These are phyloP conservation scores for Diaporthe caulivora DNA, from an alignment of 2,329 filamentous ascomycete genomes.

Conservation along the genomic window DNA sequence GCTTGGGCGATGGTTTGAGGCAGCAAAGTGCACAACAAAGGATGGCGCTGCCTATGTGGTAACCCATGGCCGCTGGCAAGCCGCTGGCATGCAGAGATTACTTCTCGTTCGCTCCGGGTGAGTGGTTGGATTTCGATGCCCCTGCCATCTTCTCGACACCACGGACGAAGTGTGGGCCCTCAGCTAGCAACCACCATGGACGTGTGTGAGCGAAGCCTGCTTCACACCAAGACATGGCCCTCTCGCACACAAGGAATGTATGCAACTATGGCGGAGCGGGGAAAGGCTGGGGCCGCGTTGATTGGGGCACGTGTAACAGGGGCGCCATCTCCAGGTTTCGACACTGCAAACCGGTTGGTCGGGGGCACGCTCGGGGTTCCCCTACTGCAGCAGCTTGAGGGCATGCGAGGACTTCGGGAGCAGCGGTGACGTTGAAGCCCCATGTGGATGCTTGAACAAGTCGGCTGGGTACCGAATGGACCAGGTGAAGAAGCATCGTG, in stretches of 20 bases:
- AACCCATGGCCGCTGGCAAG: neutral
- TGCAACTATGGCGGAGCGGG: constrained; percentile 35
- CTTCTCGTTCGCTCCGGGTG: neutral
- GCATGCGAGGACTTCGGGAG: constrained; percentile 1
- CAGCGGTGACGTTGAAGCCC: constrained; percentile 15
- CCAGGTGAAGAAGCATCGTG: constrained; percentile 28
- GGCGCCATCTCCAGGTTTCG: constrained; percentile 30
- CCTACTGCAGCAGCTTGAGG: constrained; percentile 1
- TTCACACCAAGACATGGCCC: constrained; percentile 28
- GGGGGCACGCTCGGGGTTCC: constrained; percentile 4
- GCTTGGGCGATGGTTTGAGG: neutral
- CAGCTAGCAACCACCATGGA: neutral
- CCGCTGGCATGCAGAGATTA: neutral
- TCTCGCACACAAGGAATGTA: constrained; percentile 20
- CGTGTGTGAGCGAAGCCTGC: constrained; percentile 10
- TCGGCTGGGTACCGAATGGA: neutral
- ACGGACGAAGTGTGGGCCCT: neutral
- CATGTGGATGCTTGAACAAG: constrained; percentile 22
- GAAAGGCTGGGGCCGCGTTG: constrained; percentile 27
- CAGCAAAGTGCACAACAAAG: neutral
- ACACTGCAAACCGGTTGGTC: constrained; percentile 30
- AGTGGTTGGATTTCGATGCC: neutral
- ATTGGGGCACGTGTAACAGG: constrained; percentile 37
- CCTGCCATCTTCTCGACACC: neutral
- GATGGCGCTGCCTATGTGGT: neutral